A percentile compares a stretch with the other conserved stretches of the same genome.
These are phyloP conservation scores for Metschnikowia hibisci DNA, from an alignment of 805 yeast genomes.

Conservation along the genomic window DNA sequence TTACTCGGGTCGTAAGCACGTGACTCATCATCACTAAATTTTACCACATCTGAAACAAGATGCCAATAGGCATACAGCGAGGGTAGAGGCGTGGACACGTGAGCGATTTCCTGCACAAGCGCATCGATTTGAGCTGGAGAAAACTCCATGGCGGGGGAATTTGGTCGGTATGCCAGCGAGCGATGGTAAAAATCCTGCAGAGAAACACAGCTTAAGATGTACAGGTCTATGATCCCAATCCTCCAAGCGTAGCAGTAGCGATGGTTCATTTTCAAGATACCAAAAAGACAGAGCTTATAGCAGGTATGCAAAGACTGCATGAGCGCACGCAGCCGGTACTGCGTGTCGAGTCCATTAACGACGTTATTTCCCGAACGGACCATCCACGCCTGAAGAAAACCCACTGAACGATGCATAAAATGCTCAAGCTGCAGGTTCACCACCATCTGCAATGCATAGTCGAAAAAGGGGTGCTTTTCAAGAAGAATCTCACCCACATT, in stretches of 20 bases:
- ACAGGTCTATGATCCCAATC: conserved; percentile 16
- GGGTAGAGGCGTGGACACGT: background rate
- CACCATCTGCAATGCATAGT: conserved; percentile 11
- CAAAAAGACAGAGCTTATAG: conserved; percentile 11
- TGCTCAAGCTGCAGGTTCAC: conserved; percentile 12
- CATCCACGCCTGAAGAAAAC: conserved; percentile 8
- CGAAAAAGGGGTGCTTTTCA: conserved; percentile 8
- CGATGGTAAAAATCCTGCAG: conserved; percentile 13
- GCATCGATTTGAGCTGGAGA: background rate
- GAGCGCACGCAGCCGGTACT: conserved; percentile 4
- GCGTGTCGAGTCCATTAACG: conserved; percentile 1
- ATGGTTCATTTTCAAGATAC: conserved; percentile 14
- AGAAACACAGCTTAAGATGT: conserved; percentile 10
- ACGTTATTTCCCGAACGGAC: conserved; percentile 11
- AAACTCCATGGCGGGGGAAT: background rate
- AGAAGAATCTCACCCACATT: conserved; percentile 8
- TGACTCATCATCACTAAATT: conserved; percentile 5
- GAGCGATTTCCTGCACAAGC: background rate
- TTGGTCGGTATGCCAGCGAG: background rate
- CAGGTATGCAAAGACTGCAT: conserved; percentile 9
- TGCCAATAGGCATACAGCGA: conserved; percentile 5
- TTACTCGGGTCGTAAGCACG: conserved; percentile 9
- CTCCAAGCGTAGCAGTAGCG: conserved; percentile 21
- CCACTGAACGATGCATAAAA: conserved; percentile 14
- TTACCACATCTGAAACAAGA: conserved; percentile 11